Conservation (phyloP, 2,329 filamentous ascomycete genomes). For the Talaromyces funiculosus region DNA sequence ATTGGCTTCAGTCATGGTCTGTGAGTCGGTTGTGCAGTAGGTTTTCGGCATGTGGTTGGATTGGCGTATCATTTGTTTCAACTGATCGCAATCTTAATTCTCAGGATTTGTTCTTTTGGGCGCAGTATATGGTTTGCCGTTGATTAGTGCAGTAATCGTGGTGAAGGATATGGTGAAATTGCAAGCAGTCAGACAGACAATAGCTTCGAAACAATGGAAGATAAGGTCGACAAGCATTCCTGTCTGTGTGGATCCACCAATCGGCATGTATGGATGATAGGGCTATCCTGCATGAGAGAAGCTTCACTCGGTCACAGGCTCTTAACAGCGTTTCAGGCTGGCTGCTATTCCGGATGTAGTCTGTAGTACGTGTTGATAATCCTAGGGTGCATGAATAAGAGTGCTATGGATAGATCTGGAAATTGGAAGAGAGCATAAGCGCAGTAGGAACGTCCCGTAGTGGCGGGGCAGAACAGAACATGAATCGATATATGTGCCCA, state of each 20-base stretch:
- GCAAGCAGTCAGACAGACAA: background rate
- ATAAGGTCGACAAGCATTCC: background rate
- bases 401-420: background rate
- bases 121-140: background rate
- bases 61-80: background rate
- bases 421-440: background rate
- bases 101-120: background rate
- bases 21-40: background rate
- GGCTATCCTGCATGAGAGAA: background rate
- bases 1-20: slow-evolving; percentile 6
- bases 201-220: background rate
- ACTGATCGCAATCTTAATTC: background rate
- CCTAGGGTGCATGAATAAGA: background rate
- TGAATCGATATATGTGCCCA: background rate
- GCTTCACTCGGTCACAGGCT: background rate
- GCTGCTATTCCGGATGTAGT: background rate
- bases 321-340: background rate
- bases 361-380: background rate
- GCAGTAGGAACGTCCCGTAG: background rate
- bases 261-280: slow-evolving; percentile 1
- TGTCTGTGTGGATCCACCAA: background rate
- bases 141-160: background rate
- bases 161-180: background rate
- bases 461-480: background rate
- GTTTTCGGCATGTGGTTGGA: background rate